Evolutionary conservation across 1,284 basidiomycete species (phyloP).

Genomic region (Athelia psychrophila): DNA sequence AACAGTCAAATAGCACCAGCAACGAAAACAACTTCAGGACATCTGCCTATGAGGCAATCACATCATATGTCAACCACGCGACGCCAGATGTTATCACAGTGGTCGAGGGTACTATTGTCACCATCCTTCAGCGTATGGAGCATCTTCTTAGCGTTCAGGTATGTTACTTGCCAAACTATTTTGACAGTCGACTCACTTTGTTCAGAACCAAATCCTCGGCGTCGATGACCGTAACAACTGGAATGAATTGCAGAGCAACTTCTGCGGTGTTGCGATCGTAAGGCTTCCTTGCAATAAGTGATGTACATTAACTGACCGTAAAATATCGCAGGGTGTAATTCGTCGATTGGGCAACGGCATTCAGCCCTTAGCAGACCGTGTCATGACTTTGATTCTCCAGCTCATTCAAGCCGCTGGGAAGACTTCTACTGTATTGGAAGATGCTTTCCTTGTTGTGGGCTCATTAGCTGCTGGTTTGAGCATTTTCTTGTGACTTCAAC

Average conservation of each 20-base stretch:
- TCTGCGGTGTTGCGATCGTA: constrained; percentile 89
- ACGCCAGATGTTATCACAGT: constrained; percentile 80
- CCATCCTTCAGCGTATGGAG: constrained; percentile 88
- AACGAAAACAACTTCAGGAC: constrained; percentile 95
- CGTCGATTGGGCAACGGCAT: constrained; percentile 85
- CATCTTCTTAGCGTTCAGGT: constrained; percentile 82
- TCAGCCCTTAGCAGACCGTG: constrained; percentile 86
- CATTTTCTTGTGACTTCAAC: background rate
- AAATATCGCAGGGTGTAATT: constrained; percentile 83
- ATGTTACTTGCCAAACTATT: constrained; percentile 11
- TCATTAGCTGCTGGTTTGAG: constrained; percentile 70
- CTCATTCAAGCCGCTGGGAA: constrained; percentile 88
- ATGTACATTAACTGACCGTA: too few species aligned
- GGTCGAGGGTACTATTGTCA: constrained; percentile 81
- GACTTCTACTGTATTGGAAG: constrained; percentile 94
- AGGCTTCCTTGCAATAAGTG: constrained; percentile 29
- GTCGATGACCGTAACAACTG: constrained; percentile 98
- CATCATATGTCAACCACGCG: constrained; percentile 82
- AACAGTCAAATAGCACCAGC: constrained; percentile 46
- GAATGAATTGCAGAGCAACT: constrained; percentile 97
- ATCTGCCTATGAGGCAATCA: constrained; percentile 95
- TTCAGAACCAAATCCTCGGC: constrained; percentile 89
- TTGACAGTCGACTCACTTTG: constrained; percentile 1
- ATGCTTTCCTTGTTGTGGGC: constrained; percentile 95
- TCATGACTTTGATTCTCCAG: constrained; percentile 91